A percentile compares a stretch with the other conserved stretches of the same genome.
Evolutionary conservation across 306 rosid species (phyloP).

Genomic region (Malus sylvestris): DNA sequence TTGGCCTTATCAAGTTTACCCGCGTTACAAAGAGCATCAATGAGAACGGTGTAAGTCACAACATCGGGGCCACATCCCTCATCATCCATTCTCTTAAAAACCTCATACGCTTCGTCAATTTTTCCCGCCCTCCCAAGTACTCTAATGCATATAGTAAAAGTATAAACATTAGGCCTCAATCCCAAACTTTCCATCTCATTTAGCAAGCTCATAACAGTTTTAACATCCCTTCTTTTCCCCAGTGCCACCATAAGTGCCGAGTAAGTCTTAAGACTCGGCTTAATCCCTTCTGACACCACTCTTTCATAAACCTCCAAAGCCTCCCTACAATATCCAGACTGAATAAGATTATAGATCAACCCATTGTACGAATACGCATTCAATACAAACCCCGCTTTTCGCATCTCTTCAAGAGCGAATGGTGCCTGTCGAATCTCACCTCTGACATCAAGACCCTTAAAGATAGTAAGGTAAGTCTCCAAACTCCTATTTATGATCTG

Average conservation of each 20-base stretch:
- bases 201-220: slow-evolving; percentile 58
- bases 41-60: slow-evolving; percentile 81
- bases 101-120: slow-evolving; percentile 59
- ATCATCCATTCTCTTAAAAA: slow-evolving; percentile 74
- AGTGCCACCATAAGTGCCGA: slow-evolving; percentile 85
- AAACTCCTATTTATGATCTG: slow-evolving; percentile 51
- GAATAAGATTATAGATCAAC: slow-evolving; percentile 63
- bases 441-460: slow-evolving; percentile 58
- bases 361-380: slow-evolving; percentile 92
- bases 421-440: slow-evolving; percentile 74
- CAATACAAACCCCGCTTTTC: slow-evolving; percentile 57
- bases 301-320: slow-evolving; percentile 70
- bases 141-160: slow-evolving; percentile 87
- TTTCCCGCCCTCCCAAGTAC: slow-evolving; percentile 85
- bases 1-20: slow-evolving; percentile 65
- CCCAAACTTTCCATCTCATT: slow-evolving; percentile 82
- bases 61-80: slow-evolving; percentile 91
- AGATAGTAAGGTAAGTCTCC: slow-evolving; percentile 58
- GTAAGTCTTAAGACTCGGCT: slow-evolving; percentile 89
- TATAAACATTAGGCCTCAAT: slow-evolving; percentile 79
- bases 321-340: slow-evolving; percentile 60
- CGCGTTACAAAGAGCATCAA: slow-evolving; percentile 80
- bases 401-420: slow-evolving; percentile 58
- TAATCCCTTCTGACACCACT: slow-evolving; percentile 61
- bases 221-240: slow-evolving; percentile 77